phyloP scores from a whole-genome alignment of 345 rosid genomes.

The Lepidium africanum region DNA sequence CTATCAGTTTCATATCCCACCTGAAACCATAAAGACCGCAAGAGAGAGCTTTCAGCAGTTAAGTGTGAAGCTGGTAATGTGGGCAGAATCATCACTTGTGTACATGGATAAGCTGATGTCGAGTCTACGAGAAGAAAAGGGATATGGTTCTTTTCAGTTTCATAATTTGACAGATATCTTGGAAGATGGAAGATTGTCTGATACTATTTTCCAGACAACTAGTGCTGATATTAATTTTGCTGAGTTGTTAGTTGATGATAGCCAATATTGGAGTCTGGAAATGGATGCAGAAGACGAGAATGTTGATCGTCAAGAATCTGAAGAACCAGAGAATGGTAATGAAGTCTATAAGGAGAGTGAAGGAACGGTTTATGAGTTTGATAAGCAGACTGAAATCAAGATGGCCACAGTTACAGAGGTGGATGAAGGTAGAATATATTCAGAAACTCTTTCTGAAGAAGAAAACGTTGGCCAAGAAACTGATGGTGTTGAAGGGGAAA shows the following conservation, averaged over 20 bases:
- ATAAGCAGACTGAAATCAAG: conserved; percentile 13
- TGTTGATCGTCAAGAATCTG: neutral
- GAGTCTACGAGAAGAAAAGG: conserved; percentile 12
- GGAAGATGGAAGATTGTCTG: conserved; percentile 6
- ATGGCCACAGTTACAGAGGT: neutral
- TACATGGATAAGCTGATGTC: conserved; percentile 16
- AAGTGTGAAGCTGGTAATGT: conserved; percentile 18
- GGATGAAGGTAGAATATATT: neutral
- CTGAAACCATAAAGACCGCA: neutral
- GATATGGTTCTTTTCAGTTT: conserved; percentile 3
- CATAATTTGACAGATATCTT: conserved; percentile 12
- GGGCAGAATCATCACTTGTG: conserved; percentile 20
- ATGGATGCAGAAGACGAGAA: conserved; percentile 1
- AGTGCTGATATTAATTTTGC: conserved; percentile 14
- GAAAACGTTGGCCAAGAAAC: neutral
- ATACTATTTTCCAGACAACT: conserved; percentile 18
- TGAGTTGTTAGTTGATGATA: conserved; percentile 9
- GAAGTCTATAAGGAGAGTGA: neutral
- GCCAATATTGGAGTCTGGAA: conserved; percentile 1
- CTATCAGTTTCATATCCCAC: neutral
- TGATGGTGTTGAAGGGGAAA: conserved; percentile 5
- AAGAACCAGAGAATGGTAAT: neutral
- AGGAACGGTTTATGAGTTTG: neutral
- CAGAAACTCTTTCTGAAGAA: conserved; percentile 6
- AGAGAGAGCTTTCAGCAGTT: conserved; percentile 15